phyloP scores from a whole-genome alignment of 1,284 basidiomycete genomes.

The Tetrapyrgos nigripes region DNA sequence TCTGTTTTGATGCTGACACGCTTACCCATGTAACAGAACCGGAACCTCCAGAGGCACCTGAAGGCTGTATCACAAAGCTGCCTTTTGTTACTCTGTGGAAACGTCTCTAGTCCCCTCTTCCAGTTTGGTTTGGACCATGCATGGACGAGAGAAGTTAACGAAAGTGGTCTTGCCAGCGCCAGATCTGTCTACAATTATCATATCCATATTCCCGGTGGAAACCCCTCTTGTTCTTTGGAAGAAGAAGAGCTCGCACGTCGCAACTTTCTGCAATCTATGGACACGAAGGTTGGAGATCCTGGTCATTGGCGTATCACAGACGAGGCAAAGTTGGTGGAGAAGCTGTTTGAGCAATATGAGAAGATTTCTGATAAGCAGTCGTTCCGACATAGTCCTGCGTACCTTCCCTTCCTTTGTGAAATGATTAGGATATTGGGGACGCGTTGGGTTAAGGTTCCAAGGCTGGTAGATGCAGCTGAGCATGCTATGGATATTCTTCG shows the following conservation, averaged over 20 bases:
- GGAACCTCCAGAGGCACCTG: constrained; percentile 10
- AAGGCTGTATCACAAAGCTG: constrained; percentile 7
- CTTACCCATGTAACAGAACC: constrained; percentile 5
- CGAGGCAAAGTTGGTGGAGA: constrained; percentile 19
- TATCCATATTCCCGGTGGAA: background rate
- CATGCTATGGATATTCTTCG: constrained; percentile 20
- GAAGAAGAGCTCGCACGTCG: constrained; percentile 19
- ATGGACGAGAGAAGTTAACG: constrained; percentile 3
- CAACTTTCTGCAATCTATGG: constrained; percentile 12
- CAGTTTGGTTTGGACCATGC: constrained; percentile 17
- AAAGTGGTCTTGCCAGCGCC: constrained; percentile 17
- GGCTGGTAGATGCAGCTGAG: constrained; percentile 14
- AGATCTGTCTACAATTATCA: constrained; percentile 5
- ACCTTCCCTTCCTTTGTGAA: constrained; percentile 14
- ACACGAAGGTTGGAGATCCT: constrained; percentile 9
- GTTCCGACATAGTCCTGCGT: constrained; percentile 16
- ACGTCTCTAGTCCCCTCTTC: constrained; percentile 13
- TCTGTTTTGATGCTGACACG: background rate
- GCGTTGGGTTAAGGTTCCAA: constrained; percentile 18
- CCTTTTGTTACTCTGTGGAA: constrained; percentile 12
- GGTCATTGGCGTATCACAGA: constrained; percentile 21
- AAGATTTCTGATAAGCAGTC: constrained; percentile 14
- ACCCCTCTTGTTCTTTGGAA: constrained; percentile 1
- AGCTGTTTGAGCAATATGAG: constrained; percentile 16
- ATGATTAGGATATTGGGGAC: constrained; percentile 18